Conservation (phyloP, 148 eudicot genomes). For the Tetragonia tetragonoides region DNA sequence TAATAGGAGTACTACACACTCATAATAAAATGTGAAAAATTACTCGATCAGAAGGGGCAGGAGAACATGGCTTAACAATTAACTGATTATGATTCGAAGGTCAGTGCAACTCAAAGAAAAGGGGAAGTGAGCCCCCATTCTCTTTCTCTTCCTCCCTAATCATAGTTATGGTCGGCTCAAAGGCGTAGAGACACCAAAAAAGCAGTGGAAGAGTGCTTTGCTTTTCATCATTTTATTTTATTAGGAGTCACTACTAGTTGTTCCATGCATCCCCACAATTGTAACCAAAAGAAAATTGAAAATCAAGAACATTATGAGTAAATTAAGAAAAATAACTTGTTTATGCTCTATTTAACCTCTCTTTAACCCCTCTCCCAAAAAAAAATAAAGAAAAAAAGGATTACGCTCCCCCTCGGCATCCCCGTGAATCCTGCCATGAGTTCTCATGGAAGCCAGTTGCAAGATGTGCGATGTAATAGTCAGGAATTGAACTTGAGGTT, state of each 20-base stretch:
- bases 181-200: conserved; percentile 23
- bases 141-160: background rate
- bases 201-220: conserved; percentile 24
- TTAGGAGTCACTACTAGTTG: background rate
- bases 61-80: background rate
- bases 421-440: too few species aligned
- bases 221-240: conserved; percentile 23
- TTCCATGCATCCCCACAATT: conserved; percentile 5
- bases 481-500: too few species aligned
- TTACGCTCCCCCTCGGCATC: too few species aligned
- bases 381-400: too few species aligned
- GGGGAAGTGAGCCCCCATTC: background rate
- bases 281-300: background rate
- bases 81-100: background rate
- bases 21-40: background rate
- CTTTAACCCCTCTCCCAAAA: too few species aligned
- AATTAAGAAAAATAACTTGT: background rate
- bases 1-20: too few species aligned
- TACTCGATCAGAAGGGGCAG: background rate
- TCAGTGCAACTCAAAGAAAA: background rate
- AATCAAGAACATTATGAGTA: background rate
- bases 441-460: too few species aligned
- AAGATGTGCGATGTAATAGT: too few species aligned
- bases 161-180: conserved; percentile 26
- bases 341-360: background rate